A percentile compares a stretch with the other conserved stretches of the same genome.
These are phyloP conservation scores for Alloteropsis angusta DNA, from an alignment of 202 grass and related monocot genomes.

Conservation along the genomic window DNA sequence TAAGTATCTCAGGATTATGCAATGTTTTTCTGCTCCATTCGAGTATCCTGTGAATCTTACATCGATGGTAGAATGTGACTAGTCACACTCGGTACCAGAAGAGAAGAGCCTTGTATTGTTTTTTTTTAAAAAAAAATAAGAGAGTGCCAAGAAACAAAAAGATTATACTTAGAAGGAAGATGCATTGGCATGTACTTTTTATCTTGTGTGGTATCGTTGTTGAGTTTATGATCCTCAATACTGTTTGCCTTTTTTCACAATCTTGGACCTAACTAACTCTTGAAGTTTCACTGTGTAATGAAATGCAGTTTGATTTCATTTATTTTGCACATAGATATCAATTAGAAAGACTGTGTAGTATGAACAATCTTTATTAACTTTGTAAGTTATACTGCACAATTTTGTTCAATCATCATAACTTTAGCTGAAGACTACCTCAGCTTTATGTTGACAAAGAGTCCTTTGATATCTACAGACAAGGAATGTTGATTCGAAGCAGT, in stretches of 20 bases:
- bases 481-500: conserved; percentile 87
- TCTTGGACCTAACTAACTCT: background rate
- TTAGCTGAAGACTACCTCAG: background rate
- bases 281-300: background rate
- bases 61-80: background rate
- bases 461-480: conserved; percentile 40
- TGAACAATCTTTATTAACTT: background rate
- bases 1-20: conserved; percentile 15
- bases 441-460: background rate
- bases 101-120: background rate
- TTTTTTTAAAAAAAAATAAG: background rate
- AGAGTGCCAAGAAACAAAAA: background rate
- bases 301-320: background rate
- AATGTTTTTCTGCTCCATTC: background rate
- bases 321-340: background rate
- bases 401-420: background rate
- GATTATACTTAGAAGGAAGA: background rate
- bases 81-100: background rate
- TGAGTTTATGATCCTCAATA: background rate
- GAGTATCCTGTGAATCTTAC: background rate
- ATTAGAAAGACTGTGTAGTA: background rate
- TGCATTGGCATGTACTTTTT: background rate
- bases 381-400: background rate
- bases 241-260: background rate
- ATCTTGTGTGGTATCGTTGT: background rate